A percentile compares a stretch with the other conserved stretches of the same genome.
phyloP scores from a whole-genome alignment of 441 rosid genomes.

The Bruguiera hainesii region DNA sequence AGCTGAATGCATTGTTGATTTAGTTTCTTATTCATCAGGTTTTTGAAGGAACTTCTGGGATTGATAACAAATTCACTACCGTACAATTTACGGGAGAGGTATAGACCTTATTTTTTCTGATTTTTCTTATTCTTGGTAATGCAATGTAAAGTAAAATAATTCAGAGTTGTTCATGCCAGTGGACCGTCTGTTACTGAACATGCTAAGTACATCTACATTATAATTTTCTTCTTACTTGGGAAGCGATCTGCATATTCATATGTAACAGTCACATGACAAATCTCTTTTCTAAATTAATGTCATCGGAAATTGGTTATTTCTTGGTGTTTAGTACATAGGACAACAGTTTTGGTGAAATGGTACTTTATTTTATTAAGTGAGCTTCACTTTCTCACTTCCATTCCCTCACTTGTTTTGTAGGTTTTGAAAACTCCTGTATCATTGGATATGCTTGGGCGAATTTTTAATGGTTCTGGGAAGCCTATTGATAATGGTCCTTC shows the following conservation, averaged over 20 bases:
- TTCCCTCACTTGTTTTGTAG: constrained; percentile 28
- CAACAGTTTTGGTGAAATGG: background rate
- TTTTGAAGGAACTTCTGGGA: constrained; percentile 96
- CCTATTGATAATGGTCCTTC: constrained; percentile 99
- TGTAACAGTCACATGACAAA: too few relatives aligned
- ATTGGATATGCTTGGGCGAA: constrained; percentile 98
- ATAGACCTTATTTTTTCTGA: constrained; percentile 8
- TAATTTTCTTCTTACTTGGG: too few relatives aligned
- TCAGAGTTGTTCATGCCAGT: too few relatives aligned
- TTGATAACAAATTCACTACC: constrained; percentile 89
- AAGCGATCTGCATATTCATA: too few relatives aligned
- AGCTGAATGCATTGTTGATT: constrained; percentile 1
- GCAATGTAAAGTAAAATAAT: background rate
- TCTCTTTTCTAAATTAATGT: too few relatives aligned
- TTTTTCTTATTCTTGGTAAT: background rate
- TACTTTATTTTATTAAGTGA: background rate
- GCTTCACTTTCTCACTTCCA: background rate
- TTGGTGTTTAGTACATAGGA: background rate
- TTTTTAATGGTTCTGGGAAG: constrained; percentile 98
- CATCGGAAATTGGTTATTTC: too few relatives aligned
- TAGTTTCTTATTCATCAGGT: constrained; percentile 44
- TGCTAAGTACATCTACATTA: too few relatives aligned
- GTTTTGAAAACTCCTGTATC: constrained; percentile 97
- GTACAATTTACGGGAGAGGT: constrained; percentile 99
- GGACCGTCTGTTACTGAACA: too few relatives aligned